Evolutionary conservation across 2,329 filamentous ascomycete genomes (phyloP), one percentile per base, ranked within the genome.

Genomic region (Hypoxylon sp.): DNA sequence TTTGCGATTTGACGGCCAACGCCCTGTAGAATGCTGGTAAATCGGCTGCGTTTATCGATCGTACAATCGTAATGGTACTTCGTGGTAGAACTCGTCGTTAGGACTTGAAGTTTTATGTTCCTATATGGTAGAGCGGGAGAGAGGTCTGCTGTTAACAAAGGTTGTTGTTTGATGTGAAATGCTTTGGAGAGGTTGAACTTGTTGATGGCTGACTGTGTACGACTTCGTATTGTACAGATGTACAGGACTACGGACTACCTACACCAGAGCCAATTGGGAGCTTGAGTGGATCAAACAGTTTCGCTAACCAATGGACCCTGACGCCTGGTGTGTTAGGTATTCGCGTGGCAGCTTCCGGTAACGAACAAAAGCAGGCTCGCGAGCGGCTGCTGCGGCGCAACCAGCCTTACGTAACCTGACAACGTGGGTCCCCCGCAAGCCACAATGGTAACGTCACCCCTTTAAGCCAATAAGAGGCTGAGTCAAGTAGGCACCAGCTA

Each of bases 221-320:
- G 30, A 45, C 57, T 50, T 68, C 55, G 65, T 66, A 67, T 64
- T 67, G 67, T 69, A 64, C 61, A 65, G 61, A 69, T 67, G 64
- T 69, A 63, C 67, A 67, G 58, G 36, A 61, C 33, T 49, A n/a
- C n/a, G n/a, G n/a, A n/a, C n/a, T n/a, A n/a, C n/a, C n/a, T n/a
- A 48, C 30, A 48, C n/a, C 49, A 53, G 32, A 24, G 38, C 57
- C 64, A 69, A 69, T 69, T 58, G 48, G 49, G 52, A 67, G 61
- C 61, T 65, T 16, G 14, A 16, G 64, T 65, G 64, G 67, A 60
- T 65, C 61, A 42, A 30, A 52, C 32, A 46, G 40, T 32, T 46
- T 7, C 24, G n/a, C 38, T 14, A 57, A 40, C 50, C 32, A 59
- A 45, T 32, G 20, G 32, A 46, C 44, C 40, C 32, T 58, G 42